Evolutionary conservation across 2,329 filamentous ascomycete genomes (phyloP).

Genomic region (Cladorrhinum sp.): DNA sequence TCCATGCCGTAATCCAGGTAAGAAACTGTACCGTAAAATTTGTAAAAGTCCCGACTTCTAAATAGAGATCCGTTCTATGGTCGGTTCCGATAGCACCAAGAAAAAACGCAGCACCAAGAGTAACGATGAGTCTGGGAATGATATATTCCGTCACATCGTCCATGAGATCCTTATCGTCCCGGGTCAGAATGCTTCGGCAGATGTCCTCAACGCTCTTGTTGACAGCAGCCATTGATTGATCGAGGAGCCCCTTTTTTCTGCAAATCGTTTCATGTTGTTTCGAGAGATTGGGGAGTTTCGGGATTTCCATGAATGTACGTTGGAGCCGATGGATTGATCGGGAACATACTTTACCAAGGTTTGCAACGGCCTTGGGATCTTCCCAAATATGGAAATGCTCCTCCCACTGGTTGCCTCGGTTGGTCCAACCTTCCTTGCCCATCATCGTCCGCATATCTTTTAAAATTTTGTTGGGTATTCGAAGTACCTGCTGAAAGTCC

Average conservation of each 20-base stretch:
- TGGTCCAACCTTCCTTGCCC: not conserved
- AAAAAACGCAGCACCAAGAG: not conserved
- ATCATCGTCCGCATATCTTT: not conserved
- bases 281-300: not conserved
- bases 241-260: not conserved
- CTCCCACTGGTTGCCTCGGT: not conserved
- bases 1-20: constrained; percentile 10
- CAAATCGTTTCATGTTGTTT: not conserved
- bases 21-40: constrained; percentile 14
- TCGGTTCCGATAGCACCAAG: constrained; percentile 2
- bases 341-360: not conserved
- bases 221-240: not conserved
- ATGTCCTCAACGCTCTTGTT: not conserved
- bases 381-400: not conserved
- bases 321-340: not conserved
- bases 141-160: not conserved
- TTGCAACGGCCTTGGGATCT: not conserved
- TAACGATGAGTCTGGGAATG: not conserved
- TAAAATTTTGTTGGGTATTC: not conserved
- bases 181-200: not conserved
- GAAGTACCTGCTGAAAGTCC: not conserved
- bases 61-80: not conserved
- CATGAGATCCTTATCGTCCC: not conserved
- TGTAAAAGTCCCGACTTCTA: constrained; percentile 9
- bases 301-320: not conserved